Conservation (phyloP, 345 rosid species). For the Eucalyptus marginata region DNA sequence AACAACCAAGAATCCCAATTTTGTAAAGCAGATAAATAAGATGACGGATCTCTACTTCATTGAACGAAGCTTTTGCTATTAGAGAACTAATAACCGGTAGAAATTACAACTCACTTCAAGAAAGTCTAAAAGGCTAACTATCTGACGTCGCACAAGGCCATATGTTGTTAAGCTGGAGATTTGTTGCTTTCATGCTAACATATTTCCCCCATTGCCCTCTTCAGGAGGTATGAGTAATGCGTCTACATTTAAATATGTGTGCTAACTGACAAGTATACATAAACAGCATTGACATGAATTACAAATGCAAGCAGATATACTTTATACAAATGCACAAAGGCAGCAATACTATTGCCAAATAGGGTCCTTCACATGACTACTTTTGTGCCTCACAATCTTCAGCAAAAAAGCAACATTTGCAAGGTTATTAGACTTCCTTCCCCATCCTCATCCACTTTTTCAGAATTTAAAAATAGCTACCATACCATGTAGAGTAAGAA, state of each 20-base stretch:
- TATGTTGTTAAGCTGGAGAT: not conserved
- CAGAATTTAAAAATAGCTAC: not conserved
- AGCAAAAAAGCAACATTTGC: not conserved
- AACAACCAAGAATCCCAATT: not conserved
- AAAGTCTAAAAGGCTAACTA: not conserved
- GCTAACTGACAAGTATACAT: not conserved
- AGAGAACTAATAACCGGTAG: not conserved
- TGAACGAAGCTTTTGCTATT: not conserved
- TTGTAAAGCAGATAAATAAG: not conserved
- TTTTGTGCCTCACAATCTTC: not conserved
- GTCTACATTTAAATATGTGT: not conserved
- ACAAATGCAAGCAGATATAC: not conserved
- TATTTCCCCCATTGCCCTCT: not conserved
- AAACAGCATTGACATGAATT: not conserved
- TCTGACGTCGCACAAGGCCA: not conserved
- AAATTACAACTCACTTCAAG: not conserved
- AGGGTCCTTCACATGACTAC: not conserved
- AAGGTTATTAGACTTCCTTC: not conserved
- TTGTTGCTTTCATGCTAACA: not conserved
- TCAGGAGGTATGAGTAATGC: not conserved
- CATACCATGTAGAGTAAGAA: not conserved
- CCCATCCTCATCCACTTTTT: not conserved
- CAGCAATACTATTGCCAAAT: not conserved
- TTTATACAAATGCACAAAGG: not conserved
- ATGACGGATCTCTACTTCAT: not conserved